These are phyloP conservation scores for Ochetophila trinervis DNA, from an alignment of 306 rosid species.

Conservation along the genomic window DNA sequence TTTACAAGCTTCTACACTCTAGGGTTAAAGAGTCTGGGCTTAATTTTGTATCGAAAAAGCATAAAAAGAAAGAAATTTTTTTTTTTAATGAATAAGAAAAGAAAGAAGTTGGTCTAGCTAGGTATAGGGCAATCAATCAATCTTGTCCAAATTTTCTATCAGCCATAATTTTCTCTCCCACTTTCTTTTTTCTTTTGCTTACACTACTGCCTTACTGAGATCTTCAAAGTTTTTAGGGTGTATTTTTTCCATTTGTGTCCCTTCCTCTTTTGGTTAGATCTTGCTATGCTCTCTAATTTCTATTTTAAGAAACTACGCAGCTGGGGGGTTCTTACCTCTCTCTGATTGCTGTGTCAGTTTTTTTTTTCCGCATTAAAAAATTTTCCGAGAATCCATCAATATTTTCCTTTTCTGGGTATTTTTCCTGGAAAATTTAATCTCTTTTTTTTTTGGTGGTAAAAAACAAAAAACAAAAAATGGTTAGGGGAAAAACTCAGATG, in stretches of 20 bases:
- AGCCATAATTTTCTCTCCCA: not conserved
- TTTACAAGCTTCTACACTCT: not conserved
- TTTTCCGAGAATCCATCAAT: conserved; percentile 1
- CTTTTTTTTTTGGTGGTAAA: not conserved
- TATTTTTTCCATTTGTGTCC: not conserved
- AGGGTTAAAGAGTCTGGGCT: not conserved
- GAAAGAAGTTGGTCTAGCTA: no score
- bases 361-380: conserved; percentile 10
- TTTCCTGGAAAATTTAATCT: not conserved
- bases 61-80: not conserved
- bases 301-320: conserved; percentile 22
- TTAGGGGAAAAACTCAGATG: conserved; percentile 90
- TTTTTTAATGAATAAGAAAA: no score
- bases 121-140: conserved; percentile 19
- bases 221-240: not conserved
- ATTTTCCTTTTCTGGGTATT: conserved; percentile 1
- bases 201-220: conserved; percentile 1
- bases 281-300: conserved; percentile 17
- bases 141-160: not conserved
- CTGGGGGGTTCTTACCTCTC: not conserved
- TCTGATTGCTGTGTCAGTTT: conserved; percentile 2
- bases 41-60: not conserved
- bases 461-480: no score
- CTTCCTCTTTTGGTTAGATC: not conserved
- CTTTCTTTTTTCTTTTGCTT: conserved; percentile 11